Evolutionary conservation across 2,329 filamentous ascomycete species (phyloP).

Genomic region (Phyllosticta ampelicida): DNA sequence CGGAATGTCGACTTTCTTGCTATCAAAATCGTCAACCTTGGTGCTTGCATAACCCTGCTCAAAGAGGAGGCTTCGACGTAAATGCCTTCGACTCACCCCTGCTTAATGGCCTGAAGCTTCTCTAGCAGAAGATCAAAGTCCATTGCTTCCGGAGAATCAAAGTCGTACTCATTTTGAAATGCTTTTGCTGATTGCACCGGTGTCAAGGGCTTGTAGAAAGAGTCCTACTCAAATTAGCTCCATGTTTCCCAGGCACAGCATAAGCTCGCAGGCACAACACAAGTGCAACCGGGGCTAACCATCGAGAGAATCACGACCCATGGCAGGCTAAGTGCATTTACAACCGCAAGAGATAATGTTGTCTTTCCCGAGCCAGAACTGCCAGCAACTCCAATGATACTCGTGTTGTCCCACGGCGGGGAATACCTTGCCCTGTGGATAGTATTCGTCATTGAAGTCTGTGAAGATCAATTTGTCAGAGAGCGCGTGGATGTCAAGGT

Average conservation of each 20-base stretch:
- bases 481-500: neutral
- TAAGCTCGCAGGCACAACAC: constrained; percentile 13
- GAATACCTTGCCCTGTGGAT: constrained; percentile 57
- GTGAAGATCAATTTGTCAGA: neutral
- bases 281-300: constrained; percentile 39
- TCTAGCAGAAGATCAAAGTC: constrained; percentile 87
- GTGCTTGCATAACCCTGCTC: neutral
- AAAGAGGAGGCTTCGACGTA: neutral
- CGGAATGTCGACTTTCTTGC: constrained; percentile 81
- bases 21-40: constrained; percentile 27
- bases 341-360: constrained; percentile 83
- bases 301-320: constrained; percentile 98
- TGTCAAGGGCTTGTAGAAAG: constrained; percentile 87
- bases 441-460: constrained; percentile 3
- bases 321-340: constrained; percentile 77
- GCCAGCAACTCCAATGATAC: constrained; percentile 92
- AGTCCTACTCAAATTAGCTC: constrained; percentile 52
- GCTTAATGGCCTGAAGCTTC: constrained; percentile 71
- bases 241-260: constrained; percentile 13
- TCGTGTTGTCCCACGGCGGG: constrained; percentile 91
- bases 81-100: constrained; percentile 51
- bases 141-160: constrained; percentile 87
- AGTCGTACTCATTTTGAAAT: constrained; percentile 88
- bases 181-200: constrained; percentile 68
- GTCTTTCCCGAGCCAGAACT: constrained; percentile 95